Evolutionary conservation across 176 grass and related monocot species (phyloP), one percentile per base, ranked within the genome.

Genomic region (Cenchrus purpureus): DNA sequence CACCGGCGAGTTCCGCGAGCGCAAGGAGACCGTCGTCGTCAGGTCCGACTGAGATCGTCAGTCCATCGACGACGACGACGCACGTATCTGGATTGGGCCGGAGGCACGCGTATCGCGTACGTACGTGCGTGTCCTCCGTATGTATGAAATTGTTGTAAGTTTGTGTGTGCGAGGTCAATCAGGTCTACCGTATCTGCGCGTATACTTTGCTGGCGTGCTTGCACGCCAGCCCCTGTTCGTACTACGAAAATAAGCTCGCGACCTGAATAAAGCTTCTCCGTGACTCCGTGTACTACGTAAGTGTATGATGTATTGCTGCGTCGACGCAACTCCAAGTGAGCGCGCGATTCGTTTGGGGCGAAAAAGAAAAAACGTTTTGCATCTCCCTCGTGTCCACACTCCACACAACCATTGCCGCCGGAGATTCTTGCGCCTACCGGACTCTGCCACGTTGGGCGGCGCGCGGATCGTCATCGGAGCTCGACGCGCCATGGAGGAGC

Each of bases 1-100:
- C 79, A 86, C 88, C 73, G 84, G 88, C 50, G 88, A 86, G 88
- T 78, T 79, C 79, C 88, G 73, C 73, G 79, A 90, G 84, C 88
- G 88, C 73, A 86, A 90, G 84, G 65, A 86, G 50, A 86, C 25
- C 74, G 7, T 79, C 84, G 13, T 74, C 49, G 20, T 67, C 65
- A 78, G 59, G 79, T 42, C 72, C 12, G 65, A 86, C 78, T 89
- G 40, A 86, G 17, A 15, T 40, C 37, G 37, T 13, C 52, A 14
- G 52, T 13, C 14, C 14, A 4, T 11, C 13, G 13, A 53, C 13
- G 19, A 53, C 13, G 19, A 1, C 14, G 14, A 55, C 5, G 54
- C 54, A 43, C 4, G 29, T 19, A 71, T 13, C 53, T 76, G 72
- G 32, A 56, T 5, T 20, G 29, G 28, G 8, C 19, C 20, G 2